phyloP scores from a whole-genome alignment of 2,329 filamentous ascomycete genomes.

The Neospermospora avenae region DNA sequence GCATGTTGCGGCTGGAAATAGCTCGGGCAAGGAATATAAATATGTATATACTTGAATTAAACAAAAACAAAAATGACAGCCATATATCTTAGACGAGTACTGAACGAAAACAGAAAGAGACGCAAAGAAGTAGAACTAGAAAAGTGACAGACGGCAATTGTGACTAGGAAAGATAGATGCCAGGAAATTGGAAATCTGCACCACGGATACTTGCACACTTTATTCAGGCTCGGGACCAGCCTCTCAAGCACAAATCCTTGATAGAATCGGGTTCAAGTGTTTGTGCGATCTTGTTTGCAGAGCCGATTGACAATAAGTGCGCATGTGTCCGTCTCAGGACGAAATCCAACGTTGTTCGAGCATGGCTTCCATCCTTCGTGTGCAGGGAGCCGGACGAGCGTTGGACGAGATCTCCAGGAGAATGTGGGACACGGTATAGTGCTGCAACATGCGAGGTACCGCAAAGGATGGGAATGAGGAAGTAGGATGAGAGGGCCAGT shows the following conservation, averaged over 20 bases:
- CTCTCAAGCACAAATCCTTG: neutral
- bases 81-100: neutral
- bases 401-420: neutral
- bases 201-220: neutral
- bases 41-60: too few relatives aligned
- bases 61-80: neutral
- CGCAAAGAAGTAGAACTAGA: neutral
- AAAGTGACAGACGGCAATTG: neutral
- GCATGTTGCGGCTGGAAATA: neutral
- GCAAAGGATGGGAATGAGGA: neutral
- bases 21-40: too few relatives aligned
- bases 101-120: neutral
- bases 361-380: neutral
- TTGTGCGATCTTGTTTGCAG: neutral
- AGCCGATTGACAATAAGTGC: neutral
- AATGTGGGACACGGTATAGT: neutral
- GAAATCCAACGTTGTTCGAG: neutral
- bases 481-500: neutral
- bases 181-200: neutral
- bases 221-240: neutral
- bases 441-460: neutral
- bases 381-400: neutral
- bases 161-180: neutral
- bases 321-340: neutral
- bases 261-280: neutral